Conservation (phyloP, 306 rosid species). For the Vicia faba region DNA sequence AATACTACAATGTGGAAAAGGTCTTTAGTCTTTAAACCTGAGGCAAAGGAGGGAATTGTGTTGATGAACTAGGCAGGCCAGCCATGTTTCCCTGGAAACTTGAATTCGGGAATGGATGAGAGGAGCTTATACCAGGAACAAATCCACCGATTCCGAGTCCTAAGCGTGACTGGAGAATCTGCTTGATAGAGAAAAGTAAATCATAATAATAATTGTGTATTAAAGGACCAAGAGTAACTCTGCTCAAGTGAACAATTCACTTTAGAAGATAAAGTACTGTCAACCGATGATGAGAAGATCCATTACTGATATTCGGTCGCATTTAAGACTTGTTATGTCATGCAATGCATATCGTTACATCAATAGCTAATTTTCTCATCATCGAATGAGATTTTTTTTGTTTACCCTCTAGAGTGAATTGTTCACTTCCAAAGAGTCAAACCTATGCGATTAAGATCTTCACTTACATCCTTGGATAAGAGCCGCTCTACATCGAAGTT, state of each 20-base stretch:
- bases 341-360: not conserved
- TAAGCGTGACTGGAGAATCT: conserved; percentile 72
- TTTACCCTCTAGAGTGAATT: not conserved
- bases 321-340: not conserved
- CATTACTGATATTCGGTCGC: not conserved
- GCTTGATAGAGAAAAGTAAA: conserved; percentile 30
- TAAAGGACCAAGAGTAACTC: not conserved
- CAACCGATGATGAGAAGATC: not conserved
- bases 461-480: conserved; percentile 91
- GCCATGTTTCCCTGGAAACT: conserved; percentile 65
- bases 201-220: conserved; percentile 13
- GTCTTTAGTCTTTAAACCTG: conserved; percentile 55
- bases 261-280: not conserved
- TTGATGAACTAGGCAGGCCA: conserved; percentile 57
- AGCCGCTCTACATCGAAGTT: conserved; percentile 78
- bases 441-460: not conserved
- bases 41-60: conserved; percentile 69
- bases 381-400: not conserved
- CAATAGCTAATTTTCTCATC: not conserved
- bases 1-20: conserved; percentile 24
- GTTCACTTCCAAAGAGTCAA: not conserved
- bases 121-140: conserved; percentile 62
- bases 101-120: conserved; percentile 56
- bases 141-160: conserved; percentile 64
- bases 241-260: not conserved